Percentiles rank a stretch among this genome's conserved stretches.
Evolutionary conservation across 148 eudicot species (phyloP).

Genomic region (Rhododendron molle): DNA sequence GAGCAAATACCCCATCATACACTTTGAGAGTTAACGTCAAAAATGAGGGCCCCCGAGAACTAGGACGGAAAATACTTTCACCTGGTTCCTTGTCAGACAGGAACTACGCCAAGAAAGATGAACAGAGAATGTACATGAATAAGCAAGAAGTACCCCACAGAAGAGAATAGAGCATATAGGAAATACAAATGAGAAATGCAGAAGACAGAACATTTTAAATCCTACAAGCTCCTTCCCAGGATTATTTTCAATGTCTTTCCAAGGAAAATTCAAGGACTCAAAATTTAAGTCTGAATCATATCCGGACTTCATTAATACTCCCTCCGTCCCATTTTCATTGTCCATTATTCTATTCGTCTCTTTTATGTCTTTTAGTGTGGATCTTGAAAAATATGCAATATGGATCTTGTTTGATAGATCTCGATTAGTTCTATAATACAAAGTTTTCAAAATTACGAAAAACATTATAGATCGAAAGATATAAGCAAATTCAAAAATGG

Average conservation of each 20-base stretch:
- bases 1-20: slow-evolving; percentile 87
- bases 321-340: no score
- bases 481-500: no score
- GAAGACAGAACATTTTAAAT: neutral
- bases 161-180: neutral
- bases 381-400: no score
- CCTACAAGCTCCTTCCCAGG: neutral
- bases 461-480: no score
- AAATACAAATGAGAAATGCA: neutral
- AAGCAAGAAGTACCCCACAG: neutral
- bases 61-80: slow-evolving; percentile 87
- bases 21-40: slow-evolving; percentile 85
- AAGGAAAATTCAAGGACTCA: neutral
- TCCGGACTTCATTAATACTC: neutral
- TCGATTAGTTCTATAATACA: no score
- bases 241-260: neutral
- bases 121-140: slow-evolving; percentile 4
- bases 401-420: no score
- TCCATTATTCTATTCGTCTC: no score
- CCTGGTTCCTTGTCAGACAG: slow-evolving; percentile 85
- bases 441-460: no score
- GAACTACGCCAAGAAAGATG: slow-evolving; percentile 37
- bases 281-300: neutral
- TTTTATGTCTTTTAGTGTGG: no score
- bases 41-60: slow-evolving; percentile 85